Evolutionary conservation across 2,329 filamentous ascomycete species (phyloP).

Genomic region (Pseudocercospora musae): DNA sequence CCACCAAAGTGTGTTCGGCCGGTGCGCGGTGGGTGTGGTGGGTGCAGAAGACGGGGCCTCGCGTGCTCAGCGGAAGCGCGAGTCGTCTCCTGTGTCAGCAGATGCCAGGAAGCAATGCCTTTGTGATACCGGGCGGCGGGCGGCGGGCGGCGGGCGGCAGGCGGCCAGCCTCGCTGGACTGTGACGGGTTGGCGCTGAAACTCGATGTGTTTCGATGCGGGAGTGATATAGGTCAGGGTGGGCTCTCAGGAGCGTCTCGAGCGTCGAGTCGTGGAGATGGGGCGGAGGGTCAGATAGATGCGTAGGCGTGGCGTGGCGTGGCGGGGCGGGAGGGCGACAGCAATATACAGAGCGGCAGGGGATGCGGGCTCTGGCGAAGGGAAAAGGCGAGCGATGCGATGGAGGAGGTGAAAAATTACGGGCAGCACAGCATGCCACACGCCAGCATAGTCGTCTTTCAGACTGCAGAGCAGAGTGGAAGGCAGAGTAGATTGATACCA

Average conservation of each 20-base stretch:
- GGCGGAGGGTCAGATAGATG: neutral
- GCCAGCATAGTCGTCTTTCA: neutral
- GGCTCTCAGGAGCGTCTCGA: conserved; percentile 9
- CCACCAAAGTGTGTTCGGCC: neutral
- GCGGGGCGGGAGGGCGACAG: neutral
- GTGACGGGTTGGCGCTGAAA: conserved; percentile 9
- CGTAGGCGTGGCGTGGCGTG: neutral
- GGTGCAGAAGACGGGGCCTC: neutral
- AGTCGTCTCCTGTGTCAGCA: conserved; percentile 17
- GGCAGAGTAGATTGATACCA: neutral
- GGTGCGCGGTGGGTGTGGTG: neutral
- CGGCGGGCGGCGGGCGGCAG: conserved; percentile 5
- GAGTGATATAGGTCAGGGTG: conserved; percentile 4
- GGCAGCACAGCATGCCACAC: neutral
- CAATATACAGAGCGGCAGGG: conserved; percentile 11
- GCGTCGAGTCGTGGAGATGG: neutral
- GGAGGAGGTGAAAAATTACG: conserved; percentile 1
- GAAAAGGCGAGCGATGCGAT: neutral
- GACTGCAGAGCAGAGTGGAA: neutral
- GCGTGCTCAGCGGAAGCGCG: conserved; percentile 2
- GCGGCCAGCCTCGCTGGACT: conserved; percentile 1
- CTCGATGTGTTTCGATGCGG: conserved; percentile 13
- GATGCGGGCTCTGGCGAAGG: conserved; percentile 13
- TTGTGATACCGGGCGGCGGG: conserved; percentile 12
- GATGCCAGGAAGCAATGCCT: conserved; percentile 1